These are phyloP conservation scores for Metarhizium robertsii DNA, from an alignment of 2,329 filamentous ascomycete genomes.

Conservation along the genomic window DNA sequence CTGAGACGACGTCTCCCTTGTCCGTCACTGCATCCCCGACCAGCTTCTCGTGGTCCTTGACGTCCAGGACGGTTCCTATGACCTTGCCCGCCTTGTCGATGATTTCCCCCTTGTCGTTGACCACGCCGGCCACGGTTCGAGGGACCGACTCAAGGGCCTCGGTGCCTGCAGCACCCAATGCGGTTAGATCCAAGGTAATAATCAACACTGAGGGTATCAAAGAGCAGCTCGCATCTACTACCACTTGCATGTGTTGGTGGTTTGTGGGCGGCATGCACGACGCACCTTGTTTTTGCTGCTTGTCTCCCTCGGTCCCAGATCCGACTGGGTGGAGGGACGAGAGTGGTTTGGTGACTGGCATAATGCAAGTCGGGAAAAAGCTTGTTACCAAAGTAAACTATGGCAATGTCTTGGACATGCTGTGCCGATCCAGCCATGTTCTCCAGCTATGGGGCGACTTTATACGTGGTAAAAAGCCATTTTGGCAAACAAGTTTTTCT, in stretches of 20 bases:
- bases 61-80: constrained; percentile 31
- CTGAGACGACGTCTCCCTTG: constrained; percentile 22
- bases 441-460: not conserved
- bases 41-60: constrained; percentile 29
- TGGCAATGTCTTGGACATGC: not conserved
- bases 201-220: not conserved
- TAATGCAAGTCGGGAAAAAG: not conserved
- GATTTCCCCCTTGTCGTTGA: constrained; percentile 35
- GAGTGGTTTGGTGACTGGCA: constrained; percentile 1
- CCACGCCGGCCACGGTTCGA: constrained; percentile 29
- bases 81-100: constrained; percentile 33
- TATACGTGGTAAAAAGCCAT: not conserved
- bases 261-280: not conserved
- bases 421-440: not conserved
- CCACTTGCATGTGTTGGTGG: not conserved
- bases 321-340: not conserved
- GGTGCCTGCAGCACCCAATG: not conserved
- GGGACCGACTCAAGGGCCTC: constrained; percentile 12
- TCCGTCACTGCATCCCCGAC: constrained; percentile 29
- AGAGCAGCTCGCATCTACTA: not conserved
- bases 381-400: not conserved
- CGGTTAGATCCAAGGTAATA: not conserved
- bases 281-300: not conserved
- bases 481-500: not conserved
- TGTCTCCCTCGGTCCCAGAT: not conserved